Conservation (phyloP, 2,329 filamentous ascomycete genomes). For the Colletotrichum karsti region DNA sequence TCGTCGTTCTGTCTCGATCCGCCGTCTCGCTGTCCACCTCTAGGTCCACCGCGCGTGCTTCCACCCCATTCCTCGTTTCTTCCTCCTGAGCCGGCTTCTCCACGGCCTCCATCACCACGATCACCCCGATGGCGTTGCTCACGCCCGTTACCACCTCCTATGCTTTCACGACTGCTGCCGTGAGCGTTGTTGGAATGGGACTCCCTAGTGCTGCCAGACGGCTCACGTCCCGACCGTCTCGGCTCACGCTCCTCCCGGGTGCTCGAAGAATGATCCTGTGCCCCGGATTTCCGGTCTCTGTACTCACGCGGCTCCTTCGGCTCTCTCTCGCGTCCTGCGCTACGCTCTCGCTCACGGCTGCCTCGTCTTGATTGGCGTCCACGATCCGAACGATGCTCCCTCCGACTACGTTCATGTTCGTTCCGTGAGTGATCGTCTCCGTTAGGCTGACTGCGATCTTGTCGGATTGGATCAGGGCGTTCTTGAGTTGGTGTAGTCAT, state of each 20-base stretch:
- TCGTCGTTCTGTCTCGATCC: slow-evolving; percentile 37
- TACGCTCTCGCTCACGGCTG: slow-evolving; percentile 56
- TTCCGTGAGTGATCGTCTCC: slow-evolving; percentile 46
- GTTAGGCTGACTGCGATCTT: slow-evolving; percentile 43
- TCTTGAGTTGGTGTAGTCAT: slow-evolving; percentile 58
- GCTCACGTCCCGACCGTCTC: slow-evolving; percentile 34
- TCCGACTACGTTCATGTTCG: slow-evolving; percentile 54
- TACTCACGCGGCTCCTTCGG: slow-evolving; percentile 54
- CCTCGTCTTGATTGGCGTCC: slow-evolving; percentile 46
- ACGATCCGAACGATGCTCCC: slow-evolving; percentile 52
- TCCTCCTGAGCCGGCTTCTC: slow-evolving; percentile 36
- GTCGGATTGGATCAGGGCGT: slow-evolving; percentile 53
- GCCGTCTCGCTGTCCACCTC: slow-evolving; percentile 42
- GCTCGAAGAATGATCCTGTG: slow-evolving; percentile 31
- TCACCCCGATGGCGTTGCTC: slow-evolving; percentile 41
- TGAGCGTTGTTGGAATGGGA: slow-evolving; percentile 12
- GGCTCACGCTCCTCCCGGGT: slow-evolving; percentile 36
- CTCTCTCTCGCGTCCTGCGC: slow-evolving; percentile 54
- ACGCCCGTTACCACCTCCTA: slow-evolving; percentile 6
- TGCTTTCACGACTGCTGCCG: slow-evolving; percentile 34
- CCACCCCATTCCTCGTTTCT: slow-evolving; percentile 30
- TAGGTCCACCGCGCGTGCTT: slow-evolving; percentile 18
- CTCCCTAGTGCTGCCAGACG: slow-evolving; percentile 17
- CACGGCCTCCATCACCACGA: slow-evolving; percentile 22
- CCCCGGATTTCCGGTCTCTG: slow-evolving; percentile 50